These are phyloP conservation scores for Pichia sp. DNA, from an alignment of 1,139 yeast genomes.

Conservation along the genomic window DNA sequence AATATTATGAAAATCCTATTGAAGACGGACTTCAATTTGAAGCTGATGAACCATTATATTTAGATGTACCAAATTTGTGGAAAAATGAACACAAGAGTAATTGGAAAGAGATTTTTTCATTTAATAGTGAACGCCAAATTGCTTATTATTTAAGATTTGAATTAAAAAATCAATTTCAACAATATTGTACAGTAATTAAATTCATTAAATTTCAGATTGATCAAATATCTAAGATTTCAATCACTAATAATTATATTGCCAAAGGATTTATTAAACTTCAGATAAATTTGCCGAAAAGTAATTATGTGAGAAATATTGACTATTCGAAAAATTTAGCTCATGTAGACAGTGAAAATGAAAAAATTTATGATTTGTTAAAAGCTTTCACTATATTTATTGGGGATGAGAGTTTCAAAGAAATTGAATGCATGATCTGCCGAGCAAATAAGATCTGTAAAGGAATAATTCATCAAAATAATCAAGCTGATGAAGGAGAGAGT, in stretches of 20 bases:
- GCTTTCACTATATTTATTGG: slow-evolving; percentile 1
- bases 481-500: neutral
- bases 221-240: slow-evolving; percentile 13
- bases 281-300: neutral
- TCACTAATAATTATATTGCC: slow-evolving; percentile 15
- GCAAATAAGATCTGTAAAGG: neutral
- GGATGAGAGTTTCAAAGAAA: slow-evolving; percentile 2
- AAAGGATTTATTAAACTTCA: slow-evolving; percentile 13
- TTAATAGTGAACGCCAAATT: slow-evolving; percentile 17
- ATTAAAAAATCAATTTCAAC: slow-evolving; percentile 11
- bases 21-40: neutral
- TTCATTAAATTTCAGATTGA: slow-evolving; percentile 8
- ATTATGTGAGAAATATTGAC: slow-evolving; percentile 2
- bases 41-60: slow-evolving; percentile 8
- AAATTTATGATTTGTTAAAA: slow-evolving; percentile 2
- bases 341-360: slow-evolving; percentile 11
- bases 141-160: slow-evolving; percentile 15
- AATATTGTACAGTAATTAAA: slow-evolving; percentile 6
- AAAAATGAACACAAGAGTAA: slow-evolving; percentile 14
- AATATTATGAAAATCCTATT: neutral
- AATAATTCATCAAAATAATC: neutral
- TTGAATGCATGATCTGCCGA: neutral
- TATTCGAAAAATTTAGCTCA: slow-evolving; percentile 19
- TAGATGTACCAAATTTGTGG: slow-evolving; percentile 22
- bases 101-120: slow-evolving; percentile 20